These are phyloP conservation scores for Wickerhamomyces sp. DNA, from an alignment of 1,139 yeast species.

Conservation along the genomic window DNA sequence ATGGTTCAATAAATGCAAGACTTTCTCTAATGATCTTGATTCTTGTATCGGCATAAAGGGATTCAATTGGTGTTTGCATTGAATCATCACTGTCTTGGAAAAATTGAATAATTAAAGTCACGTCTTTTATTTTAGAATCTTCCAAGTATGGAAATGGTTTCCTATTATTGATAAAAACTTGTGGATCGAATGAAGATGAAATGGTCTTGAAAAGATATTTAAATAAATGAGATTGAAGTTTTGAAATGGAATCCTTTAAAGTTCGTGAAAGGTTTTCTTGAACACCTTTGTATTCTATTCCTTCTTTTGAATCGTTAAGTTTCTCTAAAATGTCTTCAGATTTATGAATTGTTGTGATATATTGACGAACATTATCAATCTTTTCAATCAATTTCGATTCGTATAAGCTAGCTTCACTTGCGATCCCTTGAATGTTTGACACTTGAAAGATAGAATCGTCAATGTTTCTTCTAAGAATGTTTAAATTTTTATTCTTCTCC, in stretches of 20 bases:
- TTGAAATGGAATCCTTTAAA: conserved; percentile 28
- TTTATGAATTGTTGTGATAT: conserved; percentile 33
- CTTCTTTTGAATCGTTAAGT: conserved; percentile 24
- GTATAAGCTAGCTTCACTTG: conserved; percentile 51
- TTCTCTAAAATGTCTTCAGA: conserved; percentile 34
- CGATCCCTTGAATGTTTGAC: conserved; percentile 60
- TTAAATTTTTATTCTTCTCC: conserved; percentile 53
- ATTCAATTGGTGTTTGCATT: conserved; percentile 29
- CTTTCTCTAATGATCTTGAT: conserved; percentile 38
- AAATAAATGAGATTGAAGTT: conserved; percentile 30
- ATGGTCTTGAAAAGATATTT: conserved; percentile 22
- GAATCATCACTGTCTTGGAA: conserved; percentile 34
- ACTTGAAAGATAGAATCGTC: conserved; percentile 58
- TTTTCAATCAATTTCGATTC: conserved; percentile 37
- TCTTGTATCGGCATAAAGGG: conserved; percentile 42
- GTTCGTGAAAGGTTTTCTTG: conserved; percentile 29
- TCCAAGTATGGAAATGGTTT: conserved; percentile 36
- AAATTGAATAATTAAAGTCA: conserved; percentile 40
- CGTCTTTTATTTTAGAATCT: conserved; percentile 34
- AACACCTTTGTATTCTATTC: conserved; percentile 34
- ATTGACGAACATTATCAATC: conserved; percentile 29
- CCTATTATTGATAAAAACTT: conserved; percentile 30
- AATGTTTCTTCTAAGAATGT: conserved; percentile 52
- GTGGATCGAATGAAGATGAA: conserved; percentile 37
- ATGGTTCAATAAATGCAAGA: conserved; percentile 38